Evolutionary conservation across 805 yeast genomes (phyloP).

Genomic region (Jamesozyma lodderae): DNA sequence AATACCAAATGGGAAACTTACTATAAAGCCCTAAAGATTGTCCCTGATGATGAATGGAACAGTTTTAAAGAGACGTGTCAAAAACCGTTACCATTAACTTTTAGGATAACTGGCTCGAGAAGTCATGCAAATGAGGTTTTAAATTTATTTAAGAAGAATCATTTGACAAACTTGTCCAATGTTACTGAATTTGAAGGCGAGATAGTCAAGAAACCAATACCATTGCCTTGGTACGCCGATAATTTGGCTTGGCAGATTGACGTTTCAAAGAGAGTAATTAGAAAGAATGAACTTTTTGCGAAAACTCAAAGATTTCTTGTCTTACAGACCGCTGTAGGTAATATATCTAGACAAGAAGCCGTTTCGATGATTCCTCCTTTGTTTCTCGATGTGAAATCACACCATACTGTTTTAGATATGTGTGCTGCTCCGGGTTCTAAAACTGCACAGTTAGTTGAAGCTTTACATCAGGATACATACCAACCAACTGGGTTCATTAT

Average conservation of each 20-base stretch:
- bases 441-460: slow-evolving; percentile 91
- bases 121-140: slow-evolving; percentile 74
- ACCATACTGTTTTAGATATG: slow-evolving; percentile 87
- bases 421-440: slow-evolving; percentile 99
- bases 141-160: slow-evolving; percentile 59
- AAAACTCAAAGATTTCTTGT: slow-evolving; percentile 86
- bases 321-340: slow-evolving; percentile 91
- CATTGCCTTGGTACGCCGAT: slow-evolving; percentile 80
- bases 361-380: slow-evolving; percentile 98
- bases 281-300: slow-evolving; percentile 76
- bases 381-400: slow-evolving; percentile 82
- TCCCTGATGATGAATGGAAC: slow-evolving; percentile 74
- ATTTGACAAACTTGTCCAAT: slow-evolving; percentile 58
- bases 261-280: slow-evolving; percentile 80
- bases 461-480: slow-evolving; percentile 60
- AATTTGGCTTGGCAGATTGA: slow-evolving; percentile 88
- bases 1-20: slow-evolving; percentile 79
- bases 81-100: slow-evolving; percentile 77
- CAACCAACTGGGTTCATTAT: slow-evolving; percentile 79
- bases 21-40: slow-evolving; percentile 59
- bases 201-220: slow-evolving; percentile 58
- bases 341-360: slow-evolving; percentile 92
- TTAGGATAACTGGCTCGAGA: slow-evolving; percentile 87
- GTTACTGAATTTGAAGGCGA: slow-evolving; percentile 63
- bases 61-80: slow-evolving; percentile 70